These are phyloP conservation scores for Byssothecium circinans DNA, from an alignment of 2,329 filamentous ascomycete genomes.

Conservation along the genomic window DNA sequence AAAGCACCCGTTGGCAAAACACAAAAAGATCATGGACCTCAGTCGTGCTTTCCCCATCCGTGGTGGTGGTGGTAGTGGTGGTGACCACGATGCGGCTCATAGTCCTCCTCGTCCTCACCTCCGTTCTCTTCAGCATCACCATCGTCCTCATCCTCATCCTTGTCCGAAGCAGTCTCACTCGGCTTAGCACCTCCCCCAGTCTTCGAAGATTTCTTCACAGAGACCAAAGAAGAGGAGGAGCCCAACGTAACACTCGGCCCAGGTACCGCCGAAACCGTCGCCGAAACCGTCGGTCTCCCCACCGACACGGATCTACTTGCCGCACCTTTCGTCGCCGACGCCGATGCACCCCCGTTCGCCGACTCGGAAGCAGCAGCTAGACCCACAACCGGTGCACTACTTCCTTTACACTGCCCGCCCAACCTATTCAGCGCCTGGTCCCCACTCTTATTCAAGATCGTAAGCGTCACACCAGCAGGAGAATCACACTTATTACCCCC, in stretches of 20 bases:
- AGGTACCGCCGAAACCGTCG: background rate
- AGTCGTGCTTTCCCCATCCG: background rate
- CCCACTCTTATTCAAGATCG: slow-evolving; percentile 19
- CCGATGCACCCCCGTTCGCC: background rate
- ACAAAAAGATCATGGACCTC: too few relatives aligned
- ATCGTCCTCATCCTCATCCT: slow-evolving; percentile 4
- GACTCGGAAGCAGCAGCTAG: background rate
- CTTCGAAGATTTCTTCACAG: background rate
- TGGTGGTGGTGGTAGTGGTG: too few relatives aligned
- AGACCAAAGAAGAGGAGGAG: background rate
- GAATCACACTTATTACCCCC: slow-evolving; percentile 43
- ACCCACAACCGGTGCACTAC: background rate
- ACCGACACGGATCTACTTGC: background rate
- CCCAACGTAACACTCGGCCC: background rate
- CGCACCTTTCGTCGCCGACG: background rate
- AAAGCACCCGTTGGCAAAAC: too few relatives aligned
- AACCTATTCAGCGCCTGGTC: slow-evolving; percentile 19
- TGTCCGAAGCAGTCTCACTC: background rate
- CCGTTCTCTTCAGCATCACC: slow-evolving; percentile 2
- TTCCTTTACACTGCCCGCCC: slow-evolving; percentile 12
- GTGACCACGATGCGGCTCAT: background rate
- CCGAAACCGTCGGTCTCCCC: background rate
- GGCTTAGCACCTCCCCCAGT: background rate
- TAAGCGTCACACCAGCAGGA: slow-evolving; percentile 20
- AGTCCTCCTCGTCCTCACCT: slow-evolving; percentile 1